Conservation (phyloP, 78 protist species). For the Protostelium mycophagum region DNA sequence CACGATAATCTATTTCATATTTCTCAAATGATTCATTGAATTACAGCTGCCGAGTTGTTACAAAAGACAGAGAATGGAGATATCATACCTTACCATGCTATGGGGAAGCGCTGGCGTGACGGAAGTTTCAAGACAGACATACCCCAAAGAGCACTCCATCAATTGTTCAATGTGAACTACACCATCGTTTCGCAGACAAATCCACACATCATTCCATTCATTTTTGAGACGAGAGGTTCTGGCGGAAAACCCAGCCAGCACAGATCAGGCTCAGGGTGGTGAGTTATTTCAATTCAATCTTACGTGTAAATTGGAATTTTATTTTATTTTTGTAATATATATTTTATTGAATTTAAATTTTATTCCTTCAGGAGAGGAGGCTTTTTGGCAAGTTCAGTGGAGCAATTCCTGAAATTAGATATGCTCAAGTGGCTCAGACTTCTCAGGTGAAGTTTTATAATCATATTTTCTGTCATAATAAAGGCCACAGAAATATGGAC, state of each 20-base stretch:
- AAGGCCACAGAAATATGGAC: not conserved
- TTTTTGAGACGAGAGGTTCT: not conserved
- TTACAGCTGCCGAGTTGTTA: slow-evolving; percentile 45
- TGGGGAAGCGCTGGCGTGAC: slow-evolving; percentile 42
- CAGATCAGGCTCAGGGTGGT: not conserved
- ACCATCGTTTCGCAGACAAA: slow-evolving; percentile 70
- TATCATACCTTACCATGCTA: slow-evolving; percentile 31
- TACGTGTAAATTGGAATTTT: not conserved
- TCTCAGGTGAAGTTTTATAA: not conserved
- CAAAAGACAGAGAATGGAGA: slow-evolving; percentile 50
- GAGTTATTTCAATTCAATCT: not conserved
- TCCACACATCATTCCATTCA: slow-evolving; percentile 60
- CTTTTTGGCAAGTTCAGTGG: not conserved
- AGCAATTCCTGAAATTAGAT: not conserved
- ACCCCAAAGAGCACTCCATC: slow-evolving; percentile 71
- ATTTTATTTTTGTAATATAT: too few species aligned
- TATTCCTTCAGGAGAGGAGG: not conserved
- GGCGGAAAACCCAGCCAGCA: not conserved
- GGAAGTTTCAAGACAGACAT: slow-evolving; percentile 69
- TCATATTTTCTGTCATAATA: too few species aligned
- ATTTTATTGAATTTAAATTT: not conserved
- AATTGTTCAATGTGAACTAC: slow-evolving; percentile 79
- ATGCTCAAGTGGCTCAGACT: not conserved
- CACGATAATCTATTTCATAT: not conserved
- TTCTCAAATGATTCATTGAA: not conserved